A percentile compares a stretch with the other conserved stretches of the same genome.
phyloP scores from a whole-genome alignment of 768 basidiomycete species.

The Mycena pura region DNA sequence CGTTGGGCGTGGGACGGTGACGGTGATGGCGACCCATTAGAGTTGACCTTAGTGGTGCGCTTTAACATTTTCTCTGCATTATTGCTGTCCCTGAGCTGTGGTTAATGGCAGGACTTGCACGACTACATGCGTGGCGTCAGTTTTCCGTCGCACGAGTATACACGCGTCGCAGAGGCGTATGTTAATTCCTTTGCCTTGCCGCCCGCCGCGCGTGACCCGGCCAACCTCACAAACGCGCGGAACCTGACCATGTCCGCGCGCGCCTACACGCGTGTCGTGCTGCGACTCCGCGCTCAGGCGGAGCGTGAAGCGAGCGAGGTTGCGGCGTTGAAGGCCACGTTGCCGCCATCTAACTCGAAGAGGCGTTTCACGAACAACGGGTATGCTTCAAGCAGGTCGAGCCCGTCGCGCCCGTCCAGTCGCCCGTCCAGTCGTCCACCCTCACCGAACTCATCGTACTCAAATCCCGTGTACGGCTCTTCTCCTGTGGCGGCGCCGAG shows the following conservation, averaged over 20 bases:
- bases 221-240: conserved; percentile 50
- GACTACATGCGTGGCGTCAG: conserved; percentile 83
- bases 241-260: conserved; percentile 67
- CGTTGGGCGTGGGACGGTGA: conserved; percentile 66
- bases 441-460: conserved; percentile 63
- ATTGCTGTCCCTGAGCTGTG: neutral
- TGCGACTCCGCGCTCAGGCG: conserved; percentile 80
- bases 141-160: conserved; percentile 76
- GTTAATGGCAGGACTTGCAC: conserved; percentile 65
- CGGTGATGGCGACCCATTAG: conserved; percentile 64
- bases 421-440: conserved; percentile 75
- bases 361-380: conserved; percentile 18
- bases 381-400: conserved; percentile 30
- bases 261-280: conserved; percentile 80
- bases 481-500: conserved; percentile 24
- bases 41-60: conserved; percentile 67
- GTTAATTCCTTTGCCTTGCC: conserved; percentile 57
- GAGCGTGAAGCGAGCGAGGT: conserved; percentile 55
- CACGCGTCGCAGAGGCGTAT: conserved; percentile 62
- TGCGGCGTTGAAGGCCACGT: conserved; percentile 30
- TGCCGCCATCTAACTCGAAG: conserved; percentile 23
- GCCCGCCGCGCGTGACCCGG: conserved; percentile 48
- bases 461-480: conserved; percentile 52
- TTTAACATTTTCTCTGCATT: neutral
- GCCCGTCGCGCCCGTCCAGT: conserved; percentile 55